phyloP scores from a whole-genome alignment of 176 grass and related monocot species.

The Carex littledalei region DNA sequence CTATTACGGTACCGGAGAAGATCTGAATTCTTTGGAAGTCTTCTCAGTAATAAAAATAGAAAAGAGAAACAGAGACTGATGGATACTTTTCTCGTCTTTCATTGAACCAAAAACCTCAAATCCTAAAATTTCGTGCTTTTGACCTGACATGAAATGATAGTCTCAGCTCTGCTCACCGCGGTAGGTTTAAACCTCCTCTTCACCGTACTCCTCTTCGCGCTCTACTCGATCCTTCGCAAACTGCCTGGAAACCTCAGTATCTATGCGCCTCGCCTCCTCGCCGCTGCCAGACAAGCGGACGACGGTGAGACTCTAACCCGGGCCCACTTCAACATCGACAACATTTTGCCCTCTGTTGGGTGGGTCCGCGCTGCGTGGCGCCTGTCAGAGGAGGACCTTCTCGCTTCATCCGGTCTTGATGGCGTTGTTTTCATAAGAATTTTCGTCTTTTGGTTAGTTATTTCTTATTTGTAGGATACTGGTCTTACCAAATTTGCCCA shows the following conservation, averaged over 20 bases:
- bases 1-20: no score
- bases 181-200: constrained; percentile 84
- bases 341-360: constrained; percentile 37
- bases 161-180: constrained; percentile 83
- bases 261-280: constrained; percentile 62
- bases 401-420: constrained; percentile 64
- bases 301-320: background rate
- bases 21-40: background rate
- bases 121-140: background rate
- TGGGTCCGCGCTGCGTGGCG: constrained; percentile 57
- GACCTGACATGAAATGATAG: constrained; percentile 43
- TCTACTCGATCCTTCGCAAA: constrained; percentile 70
- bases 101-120: constrained; percentile 2
- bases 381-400: constrained; percentile 64
- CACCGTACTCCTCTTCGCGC: constrained; percentile 49
- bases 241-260: constrained; percentile 38
- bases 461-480: background rate
- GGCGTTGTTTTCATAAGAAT: constrained; percentile 81
- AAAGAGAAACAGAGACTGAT: background rate
- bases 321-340: constrained; percentile 26
- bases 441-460: constrained; percentile 68
- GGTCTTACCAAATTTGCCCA: background rate
- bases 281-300: background rate
- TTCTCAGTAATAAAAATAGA: background rate
- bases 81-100: background rate